phyloP scores from a whole-genome alignment of 139 green algal genomes.

The Chlamydomonas incerta region DNA sequence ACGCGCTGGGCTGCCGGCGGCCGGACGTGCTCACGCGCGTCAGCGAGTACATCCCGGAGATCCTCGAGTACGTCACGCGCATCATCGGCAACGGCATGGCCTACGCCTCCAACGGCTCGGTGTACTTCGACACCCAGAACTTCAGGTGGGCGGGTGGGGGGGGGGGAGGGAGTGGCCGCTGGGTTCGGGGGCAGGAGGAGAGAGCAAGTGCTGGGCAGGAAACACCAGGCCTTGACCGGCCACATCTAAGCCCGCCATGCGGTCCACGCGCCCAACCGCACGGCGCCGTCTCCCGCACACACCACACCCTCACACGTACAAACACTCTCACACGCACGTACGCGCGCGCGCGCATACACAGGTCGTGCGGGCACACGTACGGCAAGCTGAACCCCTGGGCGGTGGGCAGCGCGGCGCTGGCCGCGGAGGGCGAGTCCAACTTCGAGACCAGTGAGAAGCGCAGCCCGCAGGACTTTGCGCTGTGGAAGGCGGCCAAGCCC shows the following conservation, averaged over 20 bases:
- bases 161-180: too few relatives aligned
- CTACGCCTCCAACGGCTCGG: conserved; percentile 88
- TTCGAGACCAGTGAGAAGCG: conserved; percentile 90
- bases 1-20: conserved; percentile 76
- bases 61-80: conserved; percentile 69
- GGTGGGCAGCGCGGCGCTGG: conserved; percentile 76
- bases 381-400: conserved; percentile 92
- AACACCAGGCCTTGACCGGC: too few relatives aligned
- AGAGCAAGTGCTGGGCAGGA: background rate
- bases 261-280: too few relatives aligned
- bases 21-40: conserved; percentile 94
- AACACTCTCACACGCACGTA: too few relatives aligned
- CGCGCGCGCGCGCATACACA: too few relatives aligned
- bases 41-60: conserved; percentile 88
- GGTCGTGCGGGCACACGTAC: conserved; percentile 84
- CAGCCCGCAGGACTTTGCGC: conserved; percentile 91
- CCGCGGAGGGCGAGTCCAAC: conserved; percentile 80
- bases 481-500: conserved; percentile 96
- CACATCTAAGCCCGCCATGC: too few relatives aligned
- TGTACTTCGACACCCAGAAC: conserved; percentile 96
- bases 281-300: too few relatives aligned
- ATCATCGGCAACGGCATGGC: conserved; percentile 92
- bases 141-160: conserved; percentile 73
- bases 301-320: too few relatives aligned
- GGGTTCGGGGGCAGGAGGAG: too few relatives aligned